Evolutionary conservation across 2,329 filamentous ascomycete species (phyloP).

Genomic region (Alternaria postmessia): DNA sequence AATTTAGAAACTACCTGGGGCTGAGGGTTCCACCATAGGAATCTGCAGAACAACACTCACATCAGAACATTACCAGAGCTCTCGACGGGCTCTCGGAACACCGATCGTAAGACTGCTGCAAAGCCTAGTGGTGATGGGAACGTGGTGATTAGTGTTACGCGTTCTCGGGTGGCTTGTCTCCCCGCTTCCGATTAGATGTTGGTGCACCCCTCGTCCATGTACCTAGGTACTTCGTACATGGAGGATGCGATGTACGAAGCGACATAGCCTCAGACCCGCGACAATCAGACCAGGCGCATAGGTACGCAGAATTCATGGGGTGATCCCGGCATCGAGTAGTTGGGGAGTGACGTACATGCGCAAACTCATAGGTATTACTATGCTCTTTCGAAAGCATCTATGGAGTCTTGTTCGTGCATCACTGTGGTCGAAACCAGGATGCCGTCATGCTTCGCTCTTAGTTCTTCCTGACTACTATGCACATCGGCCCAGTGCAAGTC

Average conservation of each 20-base stretch:
- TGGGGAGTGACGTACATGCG: neutral
- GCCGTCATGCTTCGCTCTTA: constrained; percentile 9
- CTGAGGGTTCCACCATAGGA: neutral
- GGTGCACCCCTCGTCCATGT: neutral
- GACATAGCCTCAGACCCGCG: neutral
- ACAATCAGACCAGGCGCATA: constrained; percentile 7
- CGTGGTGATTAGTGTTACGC: too few species aligned
- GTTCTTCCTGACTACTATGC: constrained; percentile 19
- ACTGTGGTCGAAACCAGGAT: constrained; percentile 12
- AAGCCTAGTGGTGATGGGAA: neutral
- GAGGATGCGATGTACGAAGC: neutral
- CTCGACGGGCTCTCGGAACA: neutral
- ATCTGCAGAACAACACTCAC: too few species aligned
- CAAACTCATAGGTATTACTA: neutral
- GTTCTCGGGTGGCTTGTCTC: too few species aligned
- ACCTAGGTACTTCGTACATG: neutral
- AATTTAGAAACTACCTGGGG: neutral
- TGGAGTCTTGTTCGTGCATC: neutral
- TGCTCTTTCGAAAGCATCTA: neutral
- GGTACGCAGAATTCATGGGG: neutral
- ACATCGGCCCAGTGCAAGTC: constrained; percentile 11
- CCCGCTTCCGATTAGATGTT: too few species aligned
- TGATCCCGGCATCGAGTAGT: neutral
- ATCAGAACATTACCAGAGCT: neutral
- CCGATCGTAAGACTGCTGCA: neutral